Base-by-base conservation (phyloP, 306 rosid species). In the Lupinus albus region DNA sequence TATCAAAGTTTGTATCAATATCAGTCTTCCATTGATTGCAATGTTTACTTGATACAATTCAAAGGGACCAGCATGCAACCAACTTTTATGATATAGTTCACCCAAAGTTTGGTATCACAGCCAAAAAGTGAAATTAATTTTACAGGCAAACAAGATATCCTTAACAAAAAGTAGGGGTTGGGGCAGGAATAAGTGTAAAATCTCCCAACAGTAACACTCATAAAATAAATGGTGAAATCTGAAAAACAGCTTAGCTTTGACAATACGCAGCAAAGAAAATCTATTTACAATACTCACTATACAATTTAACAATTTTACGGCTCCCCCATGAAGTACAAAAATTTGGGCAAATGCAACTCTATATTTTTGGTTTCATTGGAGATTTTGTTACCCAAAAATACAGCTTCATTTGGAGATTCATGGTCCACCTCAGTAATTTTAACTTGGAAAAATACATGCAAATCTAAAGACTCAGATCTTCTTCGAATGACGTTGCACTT, bases 201-300 rank as follows among this genome's bases (percentile, higher is more conserved):
- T 18, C 7, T 11, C 53, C 61, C 13, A 11, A 48, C 13, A 20
- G 9, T 33, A 55, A 30, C 15, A 50, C 48, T 12, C 28, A 25
- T 15, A 6, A 35, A 42, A n/a, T 33, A 16, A 28, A 6, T 1
- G 67, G 49, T 35, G 53, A 68, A 52, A 56, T 56, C 44, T 28
- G 52, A 33, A 45, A 41, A 78, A 50, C 18, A 60, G 59, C 54
- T 54, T 15, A 68, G 58, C 39, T 73, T 70, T 44, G 57, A 66
- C 38, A 49, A 62, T 38, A 60, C 8, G 52, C 75, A 81, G 73
- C 70, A 57, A 73, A 5, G 18, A 28, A 47, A 67, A 58, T 64
- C 76, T 82, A 84, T 88, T 47, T 86, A 88, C 95, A 84, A 46
- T 52, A 71, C 75, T 66, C 14, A 25, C 44, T 70, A 68, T 84